phyloP scores from a whole-genome alignment of 2,329 filamentous ascomycete genomes.

The Phyllosticta citriasiana region DNA sequence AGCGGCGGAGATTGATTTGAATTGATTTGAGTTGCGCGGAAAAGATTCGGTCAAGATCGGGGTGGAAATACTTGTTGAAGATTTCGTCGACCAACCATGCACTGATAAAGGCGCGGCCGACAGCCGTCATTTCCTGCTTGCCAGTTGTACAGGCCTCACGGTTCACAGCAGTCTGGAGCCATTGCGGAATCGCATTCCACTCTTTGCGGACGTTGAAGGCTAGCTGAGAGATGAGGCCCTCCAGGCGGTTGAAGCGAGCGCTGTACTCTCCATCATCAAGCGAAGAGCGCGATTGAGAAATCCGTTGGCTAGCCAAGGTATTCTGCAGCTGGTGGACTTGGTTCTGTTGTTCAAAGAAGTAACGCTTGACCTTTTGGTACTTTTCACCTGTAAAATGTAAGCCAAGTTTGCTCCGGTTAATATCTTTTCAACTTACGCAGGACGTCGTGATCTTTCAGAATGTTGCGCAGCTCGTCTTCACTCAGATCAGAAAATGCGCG shows the following conservation, averaged over 20 bases:
- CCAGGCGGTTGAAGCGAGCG: constrained; percentile 79
- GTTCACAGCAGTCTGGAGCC: constrained; percentile 73
- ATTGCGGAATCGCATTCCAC: constrained; percentile 72
- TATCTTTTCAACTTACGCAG: constrained; percentile 27
- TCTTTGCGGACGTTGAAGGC: constrained; percentile 95
- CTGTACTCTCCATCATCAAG: constrained; percentile 93
- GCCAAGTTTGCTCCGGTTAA: neutral
- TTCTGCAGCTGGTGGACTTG: constrained; percentile 95
- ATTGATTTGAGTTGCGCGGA: constrained; percentile 75
- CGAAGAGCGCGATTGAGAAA: constrained; percentile 87
- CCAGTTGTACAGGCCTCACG: constrained; percentile 75
- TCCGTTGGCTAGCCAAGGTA: constrained; percentile 89
- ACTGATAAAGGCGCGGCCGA: constrained; percentile 79
- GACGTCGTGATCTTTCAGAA: constrained; percentile 41
- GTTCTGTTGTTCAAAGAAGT: constrained; percentile 86
- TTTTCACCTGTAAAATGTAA: constrained; percentile 58
- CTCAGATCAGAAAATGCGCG: constrained; percentile 34
- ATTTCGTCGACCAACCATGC: constrained; percentile 86
- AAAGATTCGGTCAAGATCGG: constrained; percentile 65
- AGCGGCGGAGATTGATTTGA: constrained; percentile 75
- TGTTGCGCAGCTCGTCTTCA: constrained; percentile 37
- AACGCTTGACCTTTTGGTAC: constrained; percentile 95
- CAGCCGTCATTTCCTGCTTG: constrained; percentile 95
- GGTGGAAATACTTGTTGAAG: constrained; percentile 88
- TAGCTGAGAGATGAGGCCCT: constrained; percentile 88